Evolutionary conservation across 2,329 filamentous ascomycete species (phyloP), one percentile per base, ranked within the genome.

Genomic region (Pyricularia pennisetigena): DNA sequence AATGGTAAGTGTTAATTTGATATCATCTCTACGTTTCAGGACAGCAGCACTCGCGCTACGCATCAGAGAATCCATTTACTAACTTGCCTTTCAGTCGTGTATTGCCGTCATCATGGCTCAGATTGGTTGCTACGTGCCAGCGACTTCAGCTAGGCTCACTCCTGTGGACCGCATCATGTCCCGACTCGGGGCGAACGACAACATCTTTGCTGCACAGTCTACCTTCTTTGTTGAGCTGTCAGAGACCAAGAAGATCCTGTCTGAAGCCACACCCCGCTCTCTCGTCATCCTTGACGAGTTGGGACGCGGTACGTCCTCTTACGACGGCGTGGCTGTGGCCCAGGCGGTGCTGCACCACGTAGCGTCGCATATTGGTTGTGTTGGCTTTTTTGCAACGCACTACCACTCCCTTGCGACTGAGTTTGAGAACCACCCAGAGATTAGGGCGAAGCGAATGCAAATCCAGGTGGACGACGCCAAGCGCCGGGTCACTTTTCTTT

Each of bases 81-180:
- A 74, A 78, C 72, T 30, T 35, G 63, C 63, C 16, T 12, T 14
- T 30, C 73, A 93, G 90, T 96, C 94, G 2, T 99, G 95, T 74
- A 88, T 95, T 65, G 95, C 95, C 0, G 94, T 97, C 66, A 98
- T 99, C 73, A 94, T 99, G 87, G 95, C 95, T 0, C 95, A 99
- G 76, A 90, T 99, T 32, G 95, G 95, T 68, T 97, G 94, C 77
- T 91, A 97, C 72, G 88, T 99, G 1, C 95, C 95, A 1, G 94
- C 93, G 69, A 83, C 85, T 23, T 92, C 89, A 3, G 95, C 95
- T 0, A 88, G 85, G 2, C 84, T 99, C 63, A 98, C 94, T 0
- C 94, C 95, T 0, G 88, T 97, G 3, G 95, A 99, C 76, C 92
- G 95, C 68, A 98, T 99, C 82, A 99, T 99, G 95, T 98, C 94